Evolutionary conservation across 352 stramenopile genomes (phyloP).

Genomic region (Thraustotheca clavata): DNA sequence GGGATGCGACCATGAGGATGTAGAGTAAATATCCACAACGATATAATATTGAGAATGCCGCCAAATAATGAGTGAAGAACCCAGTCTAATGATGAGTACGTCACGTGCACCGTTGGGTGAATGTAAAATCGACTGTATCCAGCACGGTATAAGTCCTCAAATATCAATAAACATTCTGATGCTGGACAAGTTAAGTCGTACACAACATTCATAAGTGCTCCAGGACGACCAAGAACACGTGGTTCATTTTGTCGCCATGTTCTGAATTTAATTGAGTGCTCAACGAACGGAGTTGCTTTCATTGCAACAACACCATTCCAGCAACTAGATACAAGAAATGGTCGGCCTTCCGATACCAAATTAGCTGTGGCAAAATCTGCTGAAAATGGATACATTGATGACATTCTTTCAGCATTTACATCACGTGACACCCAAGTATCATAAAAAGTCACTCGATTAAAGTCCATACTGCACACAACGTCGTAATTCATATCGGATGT

Average conservation of each 20-base stretch:
- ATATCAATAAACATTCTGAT: conserved; percentile 6
- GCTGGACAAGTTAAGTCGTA: not conserved
- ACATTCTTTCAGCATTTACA: conserved; percentile 12
- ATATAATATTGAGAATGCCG: not conserved
- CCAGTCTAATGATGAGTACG: not conserved
- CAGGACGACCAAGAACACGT: not conserved
- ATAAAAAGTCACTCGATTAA: conserved; percentile 15
- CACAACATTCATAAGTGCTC: not conserved
- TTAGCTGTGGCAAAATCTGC: not conserved
- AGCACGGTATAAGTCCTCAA: not conserved
- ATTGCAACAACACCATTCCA: conserved; percentile 20
- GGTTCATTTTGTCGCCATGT: not conserved
- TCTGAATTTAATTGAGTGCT: not conserved
- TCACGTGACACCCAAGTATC: conserved; percentile 18
- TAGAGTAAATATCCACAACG: not conserved
- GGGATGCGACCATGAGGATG: not conserved
- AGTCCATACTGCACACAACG: conserved; percentile 17
- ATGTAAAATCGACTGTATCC: not conserved
- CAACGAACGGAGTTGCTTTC: conserved; percentile 6
- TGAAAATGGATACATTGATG: conserved; percentile 16
- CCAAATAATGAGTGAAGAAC: not conserved
- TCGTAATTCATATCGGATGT: conserved; percentile 13
- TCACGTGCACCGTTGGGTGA: conserved; percentile 10
- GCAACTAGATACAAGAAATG: conserved; percentile 18
- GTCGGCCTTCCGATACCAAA: not conserved